A percentile compares a stretch with the other conserved stretches of the same genome.
These are phyloP conservation scores for Ophiostoma tasmaniense DNA, from an alignment of 2,329 filamentous ascomycete genomes.

Conservation along the genomic window DNA sequence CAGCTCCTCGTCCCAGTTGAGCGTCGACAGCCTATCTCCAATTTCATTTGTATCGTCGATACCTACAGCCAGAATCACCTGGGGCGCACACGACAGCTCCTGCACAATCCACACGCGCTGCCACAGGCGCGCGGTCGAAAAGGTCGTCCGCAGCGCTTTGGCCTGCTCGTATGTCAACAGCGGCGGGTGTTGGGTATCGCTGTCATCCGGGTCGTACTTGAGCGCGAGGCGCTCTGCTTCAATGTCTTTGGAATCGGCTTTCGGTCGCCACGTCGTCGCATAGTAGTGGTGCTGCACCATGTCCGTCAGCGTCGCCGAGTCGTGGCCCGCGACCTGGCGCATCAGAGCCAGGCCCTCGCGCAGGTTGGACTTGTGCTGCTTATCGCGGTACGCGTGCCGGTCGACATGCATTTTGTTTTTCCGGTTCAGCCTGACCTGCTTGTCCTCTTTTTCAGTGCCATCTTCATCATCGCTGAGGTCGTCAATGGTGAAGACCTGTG, in stretches of 20 bases:
- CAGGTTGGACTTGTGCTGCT: slow-evolving; percentile 4
- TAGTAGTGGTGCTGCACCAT: not conserved
- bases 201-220: not conserved
- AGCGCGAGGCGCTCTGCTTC: not conserved
- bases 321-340: not conserved
- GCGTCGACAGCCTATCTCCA: not conserved
- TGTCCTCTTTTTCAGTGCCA: not conserved
- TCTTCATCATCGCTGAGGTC: not conserved
- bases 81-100: slow-evolving; percentile 17
- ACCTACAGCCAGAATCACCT: slow-evolving; percentile 9
- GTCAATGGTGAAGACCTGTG: not conserved
- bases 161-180: not conserved
- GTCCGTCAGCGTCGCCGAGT: not conserved
- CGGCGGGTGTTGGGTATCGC: not conserved
- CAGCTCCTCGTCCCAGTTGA: slow-evolving; percentile 16
- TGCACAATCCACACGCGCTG: slow-evolving; percentile 19
- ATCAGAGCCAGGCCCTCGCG: slow-evolving; percentile 11
- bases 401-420: not conserved
- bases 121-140: slow-evolving; percentile 8
- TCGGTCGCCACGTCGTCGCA: not conserved
- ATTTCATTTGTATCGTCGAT: not conserved
- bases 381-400: not conserved
- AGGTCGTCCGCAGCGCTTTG: not conserved
- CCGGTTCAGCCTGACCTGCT: not conserved
- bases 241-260: not conserved